Base-by-base conservation (phyloP, 192 early-diverging fungal genomes). In the Backusella australiensis region DNA sequence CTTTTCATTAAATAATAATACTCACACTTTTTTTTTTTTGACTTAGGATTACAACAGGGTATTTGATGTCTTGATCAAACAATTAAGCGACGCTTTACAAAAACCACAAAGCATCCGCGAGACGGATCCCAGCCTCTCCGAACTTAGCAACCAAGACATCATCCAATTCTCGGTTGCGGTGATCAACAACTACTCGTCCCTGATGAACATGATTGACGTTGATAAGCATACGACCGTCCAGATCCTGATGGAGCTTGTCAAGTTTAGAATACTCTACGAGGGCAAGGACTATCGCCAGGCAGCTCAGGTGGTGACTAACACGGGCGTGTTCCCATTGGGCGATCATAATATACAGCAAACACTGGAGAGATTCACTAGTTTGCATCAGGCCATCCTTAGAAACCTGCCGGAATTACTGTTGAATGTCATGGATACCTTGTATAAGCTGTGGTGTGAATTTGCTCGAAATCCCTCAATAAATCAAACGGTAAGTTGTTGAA, bases 321-420 rank as follows among this genome's bases (percentile, higher is more conserved):
- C 90, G 4, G 86, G 89, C 34, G 69, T 97, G 53, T 79, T 96
- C 44, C 94, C 95, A 1, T 71, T 89, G 26, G 80, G 75, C 14
- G 91, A 94, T 74, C 85, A 91, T 72, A 70, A 80, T 17, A 88
- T 94, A 21, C 79, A 86, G 39, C 87, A 88, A 78, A 83, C 89
- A 32, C 91, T 90, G 0, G 89, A 93, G 32, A 85, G 88, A n/a
- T 92, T 96, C 59, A 78, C 83, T 35, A 74, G 23, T 2, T 79
- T 94, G 69, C 90, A 93, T 49, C 92, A 93, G 49, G 75, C 81
- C 8, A 88, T 98, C 23, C 86, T 89, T 11, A 87, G 89, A 29
- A 92, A 92, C 81, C 85, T 97, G 75, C 92, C 96, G 9, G 87
- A 93, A 11, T 81, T 96, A 7, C 76, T 98, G 21, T 77, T 95